Evolutionary conservation across 805 yeast genomes (phyloP), one percentile per base, ranked within the genome.

Genomic region (Candida silvicultrix): DNA sequence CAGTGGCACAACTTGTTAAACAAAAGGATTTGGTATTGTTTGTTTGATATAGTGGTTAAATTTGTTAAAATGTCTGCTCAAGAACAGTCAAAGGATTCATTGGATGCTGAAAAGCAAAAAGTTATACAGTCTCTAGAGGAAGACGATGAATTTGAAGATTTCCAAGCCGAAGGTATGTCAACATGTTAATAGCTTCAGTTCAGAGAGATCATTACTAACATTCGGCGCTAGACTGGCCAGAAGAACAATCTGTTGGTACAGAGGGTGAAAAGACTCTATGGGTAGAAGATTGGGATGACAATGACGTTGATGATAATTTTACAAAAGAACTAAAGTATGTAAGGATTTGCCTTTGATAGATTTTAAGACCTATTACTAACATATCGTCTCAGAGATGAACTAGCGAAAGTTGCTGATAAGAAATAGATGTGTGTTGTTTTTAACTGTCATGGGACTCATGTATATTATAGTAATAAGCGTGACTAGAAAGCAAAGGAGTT

Each of bases 271-370:
- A 78, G 56, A 75, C 80, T 50, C 77, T 90, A 44, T 90, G 98
- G 97, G 96, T 90, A 56, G 97, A 90, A 66, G 92, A 89, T 63
- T 92, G 99, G 99, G 97, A 86, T 55, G 95, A 92, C 63, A 96
- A 89, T 51, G 97, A 90, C 58, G 86, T 83, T 48, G 94, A 87
- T 49, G 97, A 90, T 59, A 89, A 88, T 53, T 94, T 92, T 67
- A 80, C 94, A 38, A 75, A 74, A 51, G 81, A 77, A 56, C 73
- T 92, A 62, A 81, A 82, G 77, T 71, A 67, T 47, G 82, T 53
- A 15, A 3, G 11, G 18, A 11, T 18, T 18, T 18, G 10, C 8
- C 16, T 15, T 18, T 34, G 36, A 9, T 32, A 20, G 19, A 32
- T 6, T 32, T 5, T 3, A 10, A 31, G 18, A 31, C 5, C 14